Evolutionary conservation across 352 stramenopile genomes (phyloP), one percentile per base, ranked within the genome.

Genomic region (Phytophthora idaei): DNA sequence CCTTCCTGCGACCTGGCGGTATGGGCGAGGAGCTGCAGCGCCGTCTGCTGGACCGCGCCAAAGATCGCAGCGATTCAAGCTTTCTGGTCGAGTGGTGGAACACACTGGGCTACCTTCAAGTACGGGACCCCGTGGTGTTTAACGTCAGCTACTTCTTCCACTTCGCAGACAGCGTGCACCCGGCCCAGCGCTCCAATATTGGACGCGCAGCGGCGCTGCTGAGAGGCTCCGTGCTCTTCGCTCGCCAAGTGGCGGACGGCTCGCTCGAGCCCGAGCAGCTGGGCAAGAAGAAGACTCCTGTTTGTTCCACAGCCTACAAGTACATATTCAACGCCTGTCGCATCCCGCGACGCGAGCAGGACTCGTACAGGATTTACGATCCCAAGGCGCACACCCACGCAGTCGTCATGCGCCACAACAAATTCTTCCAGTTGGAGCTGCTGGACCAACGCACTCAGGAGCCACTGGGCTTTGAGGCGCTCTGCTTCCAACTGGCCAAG

Each of bases 271-370:
- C 90, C 4, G 95, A 99, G 64, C 92, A 81, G 41, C 85, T 98
- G 12, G 93, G 95, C 34, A 78, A 83, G 45, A 92, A 93, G 51
- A 90, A 97, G 59, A 98, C 83, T 45, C 92, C 93, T 4, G 65
- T 99, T 12, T 98, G 94, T 73, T 87, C 91, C 4, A 96, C 87
- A 3, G 90, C 91, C 31, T 97, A 96, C 82, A 97, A 96, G 81
- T 97, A 95, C 81, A 97, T 97, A 87, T 97, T 99, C 78, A 98
- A 99, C 76, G 89, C 93, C 1, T 98, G 93, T 71, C 88, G 96
- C 47, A 93, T 99, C 63, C 97, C 97, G 28, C 83, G 64, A 34
- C 79, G 81, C 21, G 61, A 77, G 36, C 71, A 78, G 17, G 89
- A 97, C 73, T 87, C 70, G 79, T 91, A 91, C 78, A 83, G 72